Evolutionary conservation across 257 asterid genomes (phyloP).

Genomic region (Nicotiana noctiflora): DNA sequence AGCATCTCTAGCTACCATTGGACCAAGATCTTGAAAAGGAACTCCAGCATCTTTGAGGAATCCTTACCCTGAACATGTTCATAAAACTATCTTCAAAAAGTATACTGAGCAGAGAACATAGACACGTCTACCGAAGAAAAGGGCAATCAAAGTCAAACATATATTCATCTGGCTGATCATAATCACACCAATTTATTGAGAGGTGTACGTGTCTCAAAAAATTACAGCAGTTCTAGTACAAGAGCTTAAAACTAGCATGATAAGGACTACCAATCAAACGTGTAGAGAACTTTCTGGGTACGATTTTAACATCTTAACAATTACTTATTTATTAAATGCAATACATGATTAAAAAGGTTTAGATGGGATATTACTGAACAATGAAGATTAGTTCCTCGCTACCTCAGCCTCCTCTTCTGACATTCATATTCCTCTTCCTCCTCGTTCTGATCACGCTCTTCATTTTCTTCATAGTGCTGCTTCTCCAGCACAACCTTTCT

Average conservation of each 20-base stretch:
- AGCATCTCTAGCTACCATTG: neutral
- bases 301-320: neutral
- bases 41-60: neutral
- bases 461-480: slow-evolving; percentile 42
- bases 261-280: neutral
- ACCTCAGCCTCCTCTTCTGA: slow-evolving; percentile 89
- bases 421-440: slow-evolving; percentile 59
- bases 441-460: slow-evolving; percentile 48
- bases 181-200: neutral
- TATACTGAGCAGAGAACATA: neutral
- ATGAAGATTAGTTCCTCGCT: slow-evolving; percentile 13
- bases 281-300: neutral
- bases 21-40: neutral
- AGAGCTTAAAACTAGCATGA: neutral
- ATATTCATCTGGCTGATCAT: neutral
- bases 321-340: neutral
- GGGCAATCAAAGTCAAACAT: neutral
- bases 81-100: neutral
- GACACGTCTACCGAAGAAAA: neutral
- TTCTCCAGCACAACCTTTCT: no score
- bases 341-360: neutral
- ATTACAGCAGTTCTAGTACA: neutral
- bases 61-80: neutral
- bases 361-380: neutral
- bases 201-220: neutral